Evolutionary conservation across 805 yeast genomes (phyloP).

Genomic region (Starmerella powellii): DNA sequence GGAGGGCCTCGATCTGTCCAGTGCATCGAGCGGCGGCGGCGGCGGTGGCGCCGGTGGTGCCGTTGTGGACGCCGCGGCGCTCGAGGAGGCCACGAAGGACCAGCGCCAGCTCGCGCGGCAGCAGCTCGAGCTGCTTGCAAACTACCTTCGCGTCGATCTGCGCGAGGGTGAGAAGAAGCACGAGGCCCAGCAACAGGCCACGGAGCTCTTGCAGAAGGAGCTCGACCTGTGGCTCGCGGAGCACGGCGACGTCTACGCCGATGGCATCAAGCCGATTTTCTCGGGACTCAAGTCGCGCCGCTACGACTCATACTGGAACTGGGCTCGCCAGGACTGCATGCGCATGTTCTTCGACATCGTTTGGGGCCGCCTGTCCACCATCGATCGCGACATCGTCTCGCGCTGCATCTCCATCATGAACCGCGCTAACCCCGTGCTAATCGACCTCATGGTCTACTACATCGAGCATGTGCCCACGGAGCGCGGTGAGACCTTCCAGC

Average conservation of each 20-base stretch:
- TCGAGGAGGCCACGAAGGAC: conserved; percentile 67
- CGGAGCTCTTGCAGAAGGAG: conserved; percentile 72
- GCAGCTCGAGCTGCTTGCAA: conserved; percentile 83
- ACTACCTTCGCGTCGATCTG: conserved; percentile 85
- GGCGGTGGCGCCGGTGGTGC: conserved; percentile 57
- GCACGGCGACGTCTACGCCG: conserved; percentile 86
- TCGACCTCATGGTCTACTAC: conserved; percentile 93
- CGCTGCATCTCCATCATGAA: conserved; percentile 97
- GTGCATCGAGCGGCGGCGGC: conserved; percentile 46
- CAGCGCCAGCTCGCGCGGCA: conserved; percentile 59
- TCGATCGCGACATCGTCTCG: conserved; percentile 90
- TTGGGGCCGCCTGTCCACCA: conserved; percentile 79
- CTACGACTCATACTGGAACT: conserved; percentile 97
- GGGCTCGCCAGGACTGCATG: conserved; percentile 97
- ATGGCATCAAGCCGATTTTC: conserved; percentile 82
- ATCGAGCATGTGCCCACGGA: conserved; percentile 72
- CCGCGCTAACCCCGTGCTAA: conserved; percentile 84
- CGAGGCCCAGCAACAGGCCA: conserved; percentile 74
- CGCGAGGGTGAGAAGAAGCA: conserved; percentile 80
- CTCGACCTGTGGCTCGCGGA: conserved; percentile 85
- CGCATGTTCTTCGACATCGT: conserved; percentile 91
- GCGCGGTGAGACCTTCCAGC: conserved; percentile 83
- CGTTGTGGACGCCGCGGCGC: conserved; percentile 88
- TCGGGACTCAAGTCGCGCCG: conserved; percentile 87
- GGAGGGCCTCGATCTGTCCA: conserved; percentile 64